Evolutionary conservation across 345 rosid genomes (phyloP), one percentile per base, ranked within the genome.

Genomic region (Salix viminalis): DNA sequence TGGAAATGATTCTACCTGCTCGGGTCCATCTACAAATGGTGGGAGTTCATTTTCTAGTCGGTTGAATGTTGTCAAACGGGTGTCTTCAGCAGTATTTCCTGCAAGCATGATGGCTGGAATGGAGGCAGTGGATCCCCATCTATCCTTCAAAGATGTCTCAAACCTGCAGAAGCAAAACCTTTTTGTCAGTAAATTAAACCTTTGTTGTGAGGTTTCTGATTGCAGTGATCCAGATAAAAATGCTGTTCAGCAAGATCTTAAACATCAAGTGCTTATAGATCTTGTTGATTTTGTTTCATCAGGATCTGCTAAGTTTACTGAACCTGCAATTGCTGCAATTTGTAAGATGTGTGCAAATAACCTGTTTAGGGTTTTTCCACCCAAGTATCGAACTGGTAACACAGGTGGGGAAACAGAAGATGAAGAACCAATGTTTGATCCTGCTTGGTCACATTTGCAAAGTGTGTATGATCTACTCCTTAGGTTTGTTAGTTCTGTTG

Each of bases 31-130:
- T 78, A 86, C 91, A 71, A 88, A 85, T 69, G 84, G 85, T 39
- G 91, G 93, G 69, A 86, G 75, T 70, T 83, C 90, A 36, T 85
- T 89, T 75, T 81, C 97, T 0, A 91, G 88, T 80, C 82, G 88
- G 76, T 83, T 91, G 67, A 91, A 89, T 83, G 94, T 91, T 65
- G 94, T 91, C 73, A 91, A 91, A 82, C 77, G 94, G 76, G 97
- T 90, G 8, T 91, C 97, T 36, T 89, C 97, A 48, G 94, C 91
- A 60, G 97, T 91, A 73, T 91, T 91, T 80, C 97, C 97, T 19
- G 70, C 91, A 52, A 89, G 95, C 86, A 86, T 89, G 56, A 90
- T 87, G 85, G 86, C 90, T 34, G 96, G 92, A 75, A 79, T 79
- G 75, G 96, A 90, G 83, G 92, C 94, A 1, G 93, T 91, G 62